Conservation (phyloP, 257 asterid genomes). For the Ligustrum vulgare region DNA sequence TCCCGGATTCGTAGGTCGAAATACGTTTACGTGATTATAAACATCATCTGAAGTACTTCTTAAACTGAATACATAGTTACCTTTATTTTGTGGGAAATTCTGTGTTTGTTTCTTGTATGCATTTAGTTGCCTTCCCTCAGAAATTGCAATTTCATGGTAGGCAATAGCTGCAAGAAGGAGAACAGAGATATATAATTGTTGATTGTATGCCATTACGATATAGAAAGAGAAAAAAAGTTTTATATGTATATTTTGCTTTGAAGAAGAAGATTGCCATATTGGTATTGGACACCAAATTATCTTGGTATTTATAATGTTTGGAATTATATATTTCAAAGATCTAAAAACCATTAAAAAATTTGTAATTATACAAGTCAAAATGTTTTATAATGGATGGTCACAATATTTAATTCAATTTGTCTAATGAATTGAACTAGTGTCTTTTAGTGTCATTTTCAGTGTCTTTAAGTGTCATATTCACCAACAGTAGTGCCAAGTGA, state of each 20-base stretch:
- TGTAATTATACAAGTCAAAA: not conserved
- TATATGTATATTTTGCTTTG: conserved; percentile 23
- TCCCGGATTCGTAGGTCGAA: conserved; percentile 55
- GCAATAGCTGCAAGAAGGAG: conserved; percentile 36
- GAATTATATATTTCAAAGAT: not conserved
- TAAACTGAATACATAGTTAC: not conserved
- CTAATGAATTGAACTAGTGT: not conserved
- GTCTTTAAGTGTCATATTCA: too few species aligned
- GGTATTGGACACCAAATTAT: conserved; percentile 14
- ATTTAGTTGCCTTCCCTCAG: conserved; percentile 53
- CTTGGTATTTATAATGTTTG: conserved; percentile 17
- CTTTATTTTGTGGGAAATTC: conserved; percentile 19
- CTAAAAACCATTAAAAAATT: not conserved
- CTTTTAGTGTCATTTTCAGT: too few species aligned
- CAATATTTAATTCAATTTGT: not conserved
- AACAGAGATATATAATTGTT: conserved; percentile 17
- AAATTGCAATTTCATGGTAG: not conserved
- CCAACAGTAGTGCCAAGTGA: too few species aligned
- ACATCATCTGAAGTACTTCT: not conserved
- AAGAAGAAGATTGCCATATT: conserved; percentile 18
- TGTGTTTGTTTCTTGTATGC: conserved; percentile 18
- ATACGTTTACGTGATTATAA: conserved; percentile 12
- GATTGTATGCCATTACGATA: conserved; percentile 36
- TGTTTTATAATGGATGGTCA: too few species aligned
- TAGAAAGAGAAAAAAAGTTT: too few species aligned